Evolutionary conservation across 2,329 filamentous ascomycete species (phyloP).

Genomic region (Aspergillus tubingensis): DNA sequence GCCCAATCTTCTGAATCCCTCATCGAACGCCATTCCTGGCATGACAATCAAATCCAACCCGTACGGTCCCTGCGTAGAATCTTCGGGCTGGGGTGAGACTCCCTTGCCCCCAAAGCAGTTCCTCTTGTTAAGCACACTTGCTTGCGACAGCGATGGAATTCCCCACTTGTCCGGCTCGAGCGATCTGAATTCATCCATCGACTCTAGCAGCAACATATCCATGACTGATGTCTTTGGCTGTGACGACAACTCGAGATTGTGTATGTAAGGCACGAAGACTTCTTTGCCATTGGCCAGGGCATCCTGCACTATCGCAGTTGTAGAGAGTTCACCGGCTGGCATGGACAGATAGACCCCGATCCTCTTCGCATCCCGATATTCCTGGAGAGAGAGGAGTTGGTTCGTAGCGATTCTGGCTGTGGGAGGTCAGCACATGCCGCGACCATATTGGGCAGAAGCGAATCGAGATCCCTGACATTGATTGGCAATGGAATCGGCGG

Average conservation of each 20-base stretch:
- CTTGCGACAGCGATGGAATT: conserved; percentile 77
- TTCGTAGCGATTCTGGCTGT: conserved; percentile 67
- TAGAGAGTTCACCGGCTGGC: conserved; percentile 84
- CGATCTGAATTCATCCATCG: conserved; percentile 73
- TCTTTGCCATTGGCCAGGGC: conserved; percentile 75
- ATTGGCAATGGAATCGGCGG: conserved; percentile 60
- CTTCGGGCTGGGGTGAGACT: conserved; percentile 22
- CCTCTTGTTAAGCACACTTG: conserved; percentile 65
- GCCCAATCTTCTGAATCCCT: conserved; percentile 72
- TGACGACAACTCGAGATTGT: conserved; percentile 54
- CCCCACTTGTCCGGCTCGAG: conserved; percentile 84
- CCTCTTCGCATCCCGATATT: conserved; percentile 72
- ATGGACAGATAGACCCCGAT: conserved; percentile 93
- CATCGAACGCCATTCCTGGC: conserved; percentile 91
- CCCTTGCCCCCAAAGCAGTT: conserved; percentile 71
- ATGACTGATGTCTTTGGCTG: conserved; percentile 69
- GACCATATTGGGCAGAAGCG: conserved; percentile 29
- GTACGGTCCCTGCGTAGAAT: conserved; percentile 27
- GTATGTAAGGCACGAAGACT: conserved; percentile 89
- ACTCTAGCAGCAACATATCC: conserved; percentile 87
- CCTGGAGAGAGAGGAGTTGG: conserved; percentile 65
- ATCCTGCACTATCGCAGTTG: conserved; percentile 76
- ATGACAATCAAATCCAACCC: conserved; percentile 84
- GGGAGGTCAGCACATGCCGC: conserved; percentile 24
- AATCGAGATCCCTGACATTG: conserved; percentile 63